A percentile compares a stretch with the other conserved stretches of the same genome.
Conservation (phyloP, 2,329 filamentous ascomycete species). For the Aspergillus oerlinghausenensis region DNA sequence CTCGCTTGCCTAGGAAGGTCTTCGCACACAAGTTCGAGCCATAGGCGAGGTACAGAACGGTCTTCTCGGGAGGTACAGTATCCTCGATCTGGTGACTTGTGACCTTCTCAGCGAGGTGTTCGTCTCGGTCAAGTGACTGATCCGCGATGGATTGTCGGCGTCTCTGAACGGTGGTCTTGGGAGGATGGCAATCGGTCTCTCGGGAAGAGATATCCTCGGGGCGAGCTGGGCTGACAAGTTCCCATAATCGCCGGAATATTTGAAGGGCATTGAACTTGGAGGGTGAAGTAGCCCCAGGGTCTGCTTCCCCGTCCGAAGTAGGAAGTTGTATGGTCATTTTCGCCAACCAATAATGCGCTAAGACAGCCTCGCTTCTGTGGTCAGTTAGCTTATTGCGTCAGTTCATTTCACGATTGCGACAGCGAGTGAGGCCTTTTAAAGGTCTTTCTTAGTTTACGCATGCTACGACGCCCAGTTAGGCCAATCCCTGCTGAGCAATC, state of each 20-base stretch:
- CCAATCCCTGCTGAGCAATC: background rate
- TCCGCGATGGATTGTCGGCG: constrained; percentile 19
- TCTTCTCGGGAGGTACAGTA: constrained; percentile 31
- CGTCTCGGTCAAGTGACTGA: constrained; percentile 21
- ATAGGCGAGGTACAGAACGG: constrained; percentile 79
- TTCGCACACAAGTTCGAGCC: constrained; percentile 81
- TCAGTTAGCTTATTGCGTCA: background rate
- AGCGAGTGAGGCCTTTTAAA: background rate
- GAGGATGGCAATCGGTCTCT: constrained; percentile 3
- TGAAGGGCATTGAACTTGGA: background rate
- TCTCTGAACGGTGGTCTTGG: constrained; percentile 16
- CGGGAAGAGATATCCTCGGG: background rate
- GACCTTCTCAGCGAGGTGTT: constrained; percentile 18
- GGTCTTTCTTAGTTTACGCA: background rate
- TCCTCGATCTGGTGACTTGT: background rate
- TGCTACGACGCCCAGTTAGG: background rate
- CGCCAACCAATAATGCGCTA: background rate
- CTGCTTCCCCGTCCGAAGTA: background rate
- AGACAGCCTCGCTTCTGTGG: background rate
- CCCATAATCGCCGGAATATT: constrained; percentile 10
- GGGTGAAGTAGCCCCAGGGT: background rate
- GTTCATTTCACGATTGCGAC: background rate
- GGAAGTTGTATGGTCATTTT: background rate
- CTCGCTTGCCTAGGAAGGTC: constrained; percentile 72
- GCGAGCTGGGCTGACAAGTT: constrained; percentile 1